A percentile compares a stretch with the other conserved stretches of the same genome.
Evolutionary conservation across 1,284 basidiomycete genomes (phyloP).

Genomic region (Pseudozyma hubeiensis): DNA sequence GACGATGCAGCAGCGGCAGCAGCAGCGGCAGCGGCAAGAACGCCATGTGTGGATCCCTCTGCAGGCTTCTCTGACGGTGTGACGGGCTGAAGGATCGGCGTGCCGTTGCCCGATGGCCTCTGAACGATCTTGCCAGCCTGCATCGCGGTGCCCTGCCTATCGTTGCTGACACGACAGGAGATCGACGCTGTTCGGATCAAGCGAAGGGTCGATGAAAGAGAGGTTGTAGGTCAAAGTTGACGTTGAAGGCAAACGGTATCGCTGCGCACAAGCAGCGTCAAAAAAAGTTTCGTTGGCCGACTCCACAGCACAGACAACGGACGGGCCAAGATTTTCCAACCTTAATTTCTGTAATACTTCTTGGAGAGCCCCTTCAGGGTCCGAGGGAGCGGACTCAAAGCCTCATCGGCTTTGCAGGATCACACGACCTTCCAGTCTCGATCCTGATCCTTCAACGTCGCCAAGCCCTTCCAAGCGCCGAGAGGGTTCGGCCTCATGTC

Average conservation of each 20-base stretch:
- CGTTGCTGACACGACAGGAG: no score
- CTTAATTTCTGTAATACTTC: background rate
- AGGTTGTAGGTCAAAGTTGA: background rate
- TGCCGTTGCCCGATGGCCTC: slow-evolving; percentile 45
- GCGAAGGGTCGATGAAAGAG: no score
- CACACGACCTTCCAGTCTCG: slow-evolving; percentile 2
- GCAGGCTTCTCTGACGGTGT: slow-evolving; percentile 21
- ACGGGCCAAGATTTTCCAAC: slow-evolving; percentile 4
- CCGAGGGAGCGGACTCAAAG: background rate
- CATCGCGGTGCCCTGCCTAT: slow-evolving; percentile 10
- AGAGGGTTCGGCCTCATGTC: slow-evolving; percentile 5
- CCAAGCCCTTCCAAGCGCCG: slow-evolving; percentile 1
- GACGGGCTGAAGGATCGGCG: slow-evolving; percentile 39
- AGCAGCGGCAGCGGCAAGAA: slow-evolving; percentile 32
- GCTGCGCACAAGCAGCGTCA: no score
- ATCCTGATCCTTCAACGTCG: background rate
- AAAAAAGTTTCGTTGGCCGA: background rate
- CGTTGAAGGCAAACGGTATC: background rate
- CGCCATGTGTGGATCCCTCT: slow-evolving; percentile 14
- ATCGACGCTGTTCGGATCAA: no score
- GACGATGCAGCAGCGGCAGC: slow-evolving; percentile 13
- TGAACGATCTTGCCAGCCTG: slow-evolving; percentile 39
- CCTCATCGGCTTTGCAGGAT: background rate
- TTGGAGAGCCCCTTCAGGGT: background rate
- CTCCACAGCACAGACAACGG: background rate